Evolutionary conservation across 2,329 filamentous ascomycete genomes (phyloP), one percentile per base, ranked within the genome.

Genomic region (Colletotrichum zoysiae): DNA sequence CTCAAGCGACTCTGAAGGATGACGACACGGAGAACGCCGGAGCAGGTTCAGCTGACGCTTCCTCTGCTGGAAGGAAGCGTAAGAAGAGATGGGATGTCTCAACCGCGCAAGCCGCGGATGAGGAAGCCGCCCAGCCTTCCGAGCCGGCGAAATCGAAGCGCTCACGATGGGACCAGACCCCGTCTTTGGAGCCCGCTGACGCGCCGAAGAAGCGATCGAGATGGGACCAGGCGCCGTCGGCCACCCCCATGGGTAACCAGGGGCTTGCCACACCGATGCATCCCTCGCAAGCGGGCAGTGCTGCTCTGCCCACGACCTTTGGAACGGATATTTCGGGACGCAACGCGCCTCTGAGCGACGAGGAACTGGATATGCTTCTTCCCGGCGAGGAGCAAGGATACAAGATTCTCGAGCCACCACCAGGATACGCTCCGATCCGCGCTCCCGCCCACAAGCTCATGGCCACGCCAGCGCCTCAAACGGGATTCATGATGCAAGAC

Each of bases 401-500:
- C 86, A 95, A 97, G 82, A 90, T 97, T 74, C 88, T 98, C 12
- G 92, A 95, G 33, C 94, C 95, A 20, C 96, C 96, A 42, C 93
- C 95, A 5, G 96, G 96, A 44, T 99, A 98, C 79, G 94, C 93
- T 58, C 95, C 95, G 6, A 89, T 94, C 35, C 90, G 93, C 65
- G 91, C 92, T 44, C 90, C 93, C 62, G 88, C 94, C 46, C 90
- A 95, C 80, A 93, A 93, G 79, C 83, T 94, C 55, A 90, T 91
- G 83, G 88, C 91, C 50, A 93, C 94, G 18, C 91, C 94, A 50
- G 87, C 91, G 18, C 90, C 93, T n/a, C 86, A 93, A 33, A 90
- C 89, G 53, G 96, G 96, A 2, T 99, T 98, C 84, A 96, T 97
- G 92, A 97, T 98, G 90, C 96, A 98, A 80, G 95, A 99, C 76